phyloP scores from a whole-genome alignment of 139 green algal genomes.

The Chlamydomonas asymmetrica region DNA sequence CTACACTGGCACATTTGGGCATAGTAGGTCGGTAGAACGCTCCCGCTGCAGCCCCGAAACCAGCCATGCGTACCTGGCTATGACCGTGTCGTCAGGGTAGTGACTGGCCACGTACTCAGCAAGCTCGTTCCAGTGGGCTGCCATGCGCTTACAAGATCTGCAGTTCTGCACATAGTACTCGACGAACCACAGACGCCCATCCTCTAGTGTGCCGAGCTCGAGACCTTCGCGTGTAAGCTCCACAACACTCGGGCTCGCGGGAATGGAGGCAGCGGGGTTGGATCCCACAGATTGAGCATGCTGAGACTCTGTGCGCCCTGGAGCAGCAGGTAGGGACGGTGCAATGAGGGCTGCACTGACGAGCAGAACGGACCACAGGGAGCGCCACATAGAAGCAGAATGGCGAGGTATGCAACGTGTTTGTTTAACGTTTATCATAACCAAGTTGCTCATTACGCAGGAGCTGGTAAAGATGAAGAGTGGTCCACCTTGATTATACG shows the following conservation, averaged over 20 bases:
- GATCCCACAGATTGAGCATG: not conserved
- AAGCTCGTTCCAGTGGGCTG: slow-evolving; percentile 8
- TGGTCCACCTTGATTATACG: no score
- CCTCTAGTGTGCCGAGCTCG: slow-evolving; percentile 1
- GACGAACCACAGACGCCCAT: slow-evolving; percentile 15
- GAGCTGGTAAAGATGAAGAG: no score
- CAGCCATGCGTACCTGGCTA: no score
- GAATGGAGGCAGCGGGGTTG: not conserved
- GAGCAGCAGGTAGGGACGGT: not conserved
- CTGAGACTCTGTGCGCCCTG: not conserved
- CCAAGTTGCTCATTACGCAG: no score
- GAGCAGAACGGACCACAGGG: no score
- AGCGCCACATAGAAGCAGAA: no score
- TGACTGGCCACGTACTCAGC: no score
- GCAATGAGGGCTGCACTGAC: not conserved
- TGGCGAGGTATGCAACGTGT: not conserved
- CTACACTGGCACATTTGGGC: no score
- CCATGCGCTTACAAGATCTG: slow-evolving; percentile 26
- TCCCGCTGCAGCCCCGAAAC: no score
- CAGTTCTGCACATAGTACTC: slow-evolving; percentile 24
- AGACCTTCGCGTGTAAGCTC: slow-evolving; percentile 7
- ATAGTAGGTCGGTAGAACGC: no score
- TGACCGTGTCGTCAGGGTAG: no score
- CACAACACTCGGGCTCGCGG: not conserved
- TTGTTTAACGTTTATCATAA: not conserved